Evolutionary conservation across 257 asterid species (phyloP), one percentile per base, ranked within the genome.

Genomic region (Coffea eugenioides): DNA sequence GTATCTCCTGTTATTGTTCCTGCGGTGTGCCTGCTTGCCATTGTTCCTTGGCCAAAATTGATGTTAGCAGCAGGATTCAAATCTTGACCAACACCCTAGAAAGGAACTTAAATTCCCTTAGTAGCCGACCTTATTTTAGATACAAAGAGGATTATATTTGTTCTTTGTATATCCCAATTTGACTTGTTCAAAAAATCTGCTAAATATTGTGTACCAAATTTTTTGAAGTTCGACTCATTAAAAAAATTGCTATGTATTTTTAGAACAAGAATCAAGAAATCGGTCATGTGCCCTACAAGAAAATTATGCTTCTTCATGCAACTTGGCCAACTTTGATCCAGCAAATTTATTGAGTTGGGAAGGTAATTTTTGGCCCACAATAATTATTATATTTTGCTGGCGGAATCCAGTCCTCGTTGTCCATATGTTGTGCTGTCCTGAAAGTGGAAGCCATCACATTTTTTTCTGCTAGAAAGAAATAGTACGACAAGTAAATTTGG

Each of bases 341-440:
- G 74, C 80, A 67, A 64, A 27, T 77, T 59, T 68, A 39, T 18
- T 1, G 27, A 48, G 65, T 46, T 13, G 31, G 80, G 73, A 48
- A 46, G 65, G 59, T 76, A 14, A 45, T 14, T n/a, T 15, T 25
- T 45, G 72, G 72, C 73, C 73, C 80, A 77, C 80, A 77, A 65
- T 18, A 52, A 64, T 65, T 16, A 45, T 0, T 68, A 56, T 14
- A 76, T 76, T 46, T n/a, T 45, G 80, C 66, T 65, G 80, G 80
- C 80, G 48, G 23, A 77, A 52, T 14, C 2, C 23, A 27, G 39
- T 34, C 16, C n/a, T 52, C 36, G 36, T 48, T 77, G 80, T 77
- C 65, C 46, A 68, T 36, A 46, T 70, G 74, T 27, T 65, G 36
- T 48, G 27, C 14, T 36, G 31, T 77, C 65, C 49, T 31, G 48